Evolutionary conservation across 805 yeast genomes (phyloP).

Genomic region (Helenozyma rhizophorensis): DNA sequence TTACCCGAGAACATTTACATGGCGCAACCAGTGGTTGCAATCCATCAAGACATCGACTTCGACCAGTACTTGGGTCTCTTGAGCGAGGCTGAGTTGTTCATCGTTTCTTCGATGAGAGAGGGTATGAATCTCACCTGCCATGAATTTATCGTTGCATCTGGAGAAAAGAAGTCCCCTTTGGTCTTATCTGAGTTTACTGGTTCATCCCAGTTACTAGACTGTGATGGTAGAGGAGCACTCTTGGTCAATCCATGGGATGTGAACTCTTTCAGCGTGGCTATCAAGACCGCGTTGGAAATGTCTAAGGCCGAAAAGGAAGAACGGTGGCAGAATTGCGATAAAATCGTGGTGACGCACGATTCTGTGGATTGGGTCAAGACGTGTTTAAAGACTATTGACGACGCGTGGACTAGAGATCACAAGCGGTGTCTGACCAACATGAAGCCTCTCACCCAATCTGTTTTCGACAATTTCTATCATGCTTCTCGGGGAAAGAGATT

Average conservation of each 20-base stretch:
- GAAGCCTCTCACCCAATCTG: conserved; percentile 27
- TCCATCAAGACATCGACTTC: conserved; percentile 86
- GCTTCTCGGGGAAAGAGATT: conserved; percentile 36
- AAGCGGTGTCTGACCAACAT: conserved; percentile 21
- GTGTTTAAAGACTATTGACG: conserved; percentile 51
- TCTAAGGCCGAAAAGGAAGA: conserved; percentile 47
- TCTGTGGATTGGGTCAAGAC: conserved; percentile 69
- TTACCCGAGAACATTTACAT: conserved; percentile 66
- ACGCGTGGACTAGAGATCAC: conserved; percentile 33
- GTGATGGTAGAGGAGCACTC: conserved; percentile 55
- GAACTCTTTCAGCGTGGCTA: conserved; percentile 57
- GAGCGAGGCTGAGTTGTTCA: conserved; percentile 80
- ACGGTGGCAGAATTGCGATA: conserved; percentile 60
- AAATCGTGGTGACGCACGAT: conserved; percentile 61
- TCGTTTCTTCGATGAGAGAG: conserved; percentile 89
- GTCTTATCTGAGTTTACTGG: conserved; percentile 93
- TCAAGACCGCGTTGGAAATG: conserved; percentile 66
- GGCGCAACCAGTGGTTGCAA: conserved; percentile 76
- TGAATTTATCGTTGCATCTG: conserved; percentile 78
- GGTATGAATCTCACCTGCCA: conserved; percentile 97
- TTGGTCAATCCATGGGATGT: conserved; percentile 91
- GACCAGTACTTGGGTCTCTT: conserved; percentile 85
- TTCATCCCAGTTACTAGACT: conserved; percentile 70
- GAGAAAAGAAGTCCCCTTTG: conserved; percentile 70
- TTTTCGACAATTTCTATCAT: conserved; percentile 30